Base-by-base conservation (phyloP, 768 basidiomycete genomes). In the Lactarius hengduanensis region DNA sequence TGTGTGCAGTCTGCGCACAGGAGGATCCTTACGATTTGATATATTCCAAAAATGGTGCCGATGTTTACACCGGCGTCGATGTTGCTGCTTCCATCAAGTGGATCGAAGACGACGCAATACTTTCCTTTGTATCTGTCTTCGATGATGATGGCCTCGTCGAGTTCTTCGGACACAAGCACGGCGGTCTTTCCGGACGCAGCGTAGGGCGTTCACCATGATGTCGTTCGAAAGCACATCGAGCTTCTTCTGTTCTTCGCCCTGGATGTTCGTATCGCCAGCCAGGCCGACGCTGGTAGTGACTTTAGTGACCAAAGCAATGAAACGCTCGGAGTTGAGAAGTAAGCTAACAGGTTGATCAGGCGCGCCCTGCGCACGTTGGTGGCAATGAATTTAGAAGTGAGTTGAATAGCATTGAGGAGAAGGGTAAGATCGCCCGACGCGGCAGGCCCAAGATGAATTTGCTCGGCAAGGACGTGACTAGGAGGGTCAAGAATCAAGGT, bases 1-100 rank as follows among this genome's bases (percentile, higher is more conserved):
- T 11, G 58, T 11, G 34, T 13, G 56, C 40, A 26, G 18, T 45
- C n/a, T 22, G 34, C 30, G 38, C 66, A n/a, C 9, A 47, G 26
- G 38, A 10, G 22, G 34, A 50, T 30, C 84, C 94, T 69, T 71
- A 96, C 95, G 68, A 96, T 79, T 72, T 86, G 86, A 81, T 98
- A 99, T 70, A 99, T 89, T 57, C 96, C 96, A 77, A 99, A 99
- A 80, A 98, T 98, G 64, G 94, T 96, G 13, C 94, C 94, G 74
- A 98, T 96, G 79, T 99, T 99, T 59, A 99, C 96, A 87, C 96
- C 97, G 70, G 96, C 96, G 76, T 99, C 96, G 79, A 99, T 99
- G 80, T 99, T 99, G 81, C 92, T 94, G 75, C 90, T 92, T 62
- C 96, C 96, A 72, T 99, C 96, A 58, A 99, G 86, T 43, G 97